Evolutionary conservation across 768 basidiomycete genomes (phyloP).

Genomic region (Collybia nuda): DNA sequence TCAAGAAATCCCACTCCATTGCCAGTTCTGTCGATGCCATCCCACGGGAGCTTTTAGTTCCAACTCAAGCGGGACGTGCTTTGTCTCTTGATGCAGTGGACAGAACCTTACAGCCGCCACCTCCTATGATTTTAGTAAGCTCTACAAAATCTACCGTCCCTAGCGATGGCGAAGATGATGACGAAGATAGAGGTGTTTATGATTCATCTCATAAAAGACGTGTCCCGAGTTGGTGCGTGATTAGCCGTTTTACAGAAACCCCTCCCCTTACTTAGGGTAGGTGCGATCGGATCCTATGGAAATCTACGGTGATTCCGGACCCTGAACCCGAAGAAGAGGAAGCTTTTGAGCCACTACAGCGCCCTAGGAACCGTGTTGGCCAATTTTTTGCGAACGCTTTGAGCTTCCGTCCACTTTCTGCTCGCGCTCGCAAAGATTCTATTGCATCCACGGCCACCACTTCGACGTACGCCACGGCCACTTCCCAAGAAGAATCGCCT

Average conservation of each 20-base stretch:
- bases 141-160: conserved; percentile 34
- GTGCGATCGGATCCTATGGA: conserved; percentile 87
- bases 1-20: neutral
- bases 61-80: conserved; percentile 6
- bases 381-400: conserved; percentile 57
- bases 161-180: conserved; percentile 36
- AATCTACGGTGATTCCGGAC: conserved; percentile 60
- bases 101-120: conserved; percentile 20
- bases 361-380: conserved; percentile 47
- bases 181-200: conserved; percentile 65
- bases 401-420: conserved; percentile 35
- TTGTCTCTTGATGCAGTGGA: conserved; percentile 14
- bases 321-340: conserved; percentile 38
- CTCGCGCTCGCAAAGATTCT: conserved; percentile 36
- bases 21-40: conserved; percentile 14
- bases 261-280: conserved; percentile 30
- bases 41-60: conserved; percentile 1
- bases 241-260: neutral
- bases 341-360: conserved; percentile 17
- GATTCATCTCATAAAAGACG: conserved; percentile 81
- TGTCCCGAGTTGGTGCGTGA: conserved; percentile 77
- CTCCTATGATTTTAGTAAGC: conserved; percentile 28
- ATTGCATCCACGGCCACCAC: conserved; percentile 26
- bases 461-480: conserved; percentile 15
- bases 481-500: conserved; percentile 16